Conservation (phyloP, 2,329 filamentous ascomycete species). For the Aureobasidium uvarum region DNA sequence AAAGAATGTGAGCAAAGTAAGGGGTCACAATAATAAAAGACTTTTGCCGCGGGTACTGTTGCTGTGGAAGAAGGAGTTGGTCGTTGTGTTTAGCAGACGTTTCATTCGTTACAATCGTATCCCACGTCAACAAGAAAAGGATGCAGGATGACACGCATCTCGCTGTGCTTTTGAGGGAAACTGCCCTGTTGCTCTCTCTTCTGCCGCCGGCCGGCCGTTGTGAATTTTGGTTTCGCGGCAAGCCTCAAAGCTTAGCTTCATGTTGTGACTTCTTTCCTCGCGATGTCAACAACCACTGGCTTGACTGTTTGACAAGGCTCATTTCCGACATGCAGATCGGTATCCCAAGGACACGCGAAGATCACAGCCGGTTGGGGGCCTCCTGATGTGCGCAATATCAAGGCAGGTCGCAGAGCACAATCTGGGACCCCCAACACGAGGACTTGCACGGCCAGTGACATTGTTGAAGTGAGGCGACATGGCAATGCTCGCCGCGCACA, state of each 20-base stretch:
- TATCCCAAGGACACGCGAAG: constrained; percentile 9
- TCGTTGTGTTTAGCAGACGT: constrained; percentile 21
- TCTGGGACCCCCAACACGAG: constrained; percentile 5
- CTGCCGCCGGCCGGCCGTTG: constrained; percentile 13
- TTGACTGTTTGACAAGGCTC: constrained; percentile 23
- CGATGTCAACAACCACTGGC: constrained; percentile 14
- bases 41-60: constrained; percentile 13
- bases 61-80: constrained; percentile 12
- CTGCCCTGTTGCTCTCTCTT: constrained; percentile 10
- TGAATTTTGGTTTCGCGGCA: constrained; percentile 9
- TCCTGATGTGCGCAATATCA: constrained; percentile 5
- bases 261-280: constrained; percentile 15
- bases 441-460: neutral
- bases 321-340: constrained; percentile 25
- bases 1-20: constrained; percentile 16
- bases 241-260: constrained; percentile 7
- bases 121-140: constrained; percentile 12
- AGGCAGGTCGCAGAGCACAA: constrained; percentile 20
- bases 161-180: neutral
- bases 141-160: constrained; percentile 21
- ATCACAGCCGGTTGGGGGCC: neutral
- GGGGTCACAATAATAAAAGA: constrained; percentile 16
- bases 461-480: constrained; percentile 2
- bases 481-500: neutral
- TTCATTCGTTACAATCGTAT: constrained; percentile 21